Evolutionary conservation across 2,329 filamentous ascomycete species (phyloP).

Genomic region (Fusarium lyarnte): DNA sequence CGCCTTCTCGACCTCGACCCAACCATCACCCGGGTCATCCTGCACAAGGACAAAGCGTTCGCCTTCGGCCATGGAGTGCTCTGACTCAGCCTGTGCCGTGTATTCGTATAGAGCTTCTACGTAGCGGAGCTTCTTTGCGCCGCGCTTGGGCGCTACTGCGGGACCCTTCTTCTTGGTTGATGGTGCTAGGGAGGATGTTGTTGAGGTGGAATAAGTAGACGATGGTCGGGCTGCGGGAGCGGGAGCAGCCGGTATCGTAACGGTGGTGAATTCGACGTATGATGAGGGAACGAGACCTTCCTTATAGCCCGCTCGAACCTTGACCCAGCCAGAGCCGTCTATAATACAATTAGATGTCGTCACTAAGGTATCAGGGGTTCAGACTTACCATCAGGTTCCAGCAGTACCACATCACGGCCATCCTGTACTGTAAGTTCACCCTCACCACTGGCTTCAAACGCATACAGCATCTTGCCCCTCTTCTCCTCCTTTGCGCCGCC

Average conservation of each 20-base stretch:
- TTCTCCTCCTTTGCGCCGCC: slow-evolving; percentile 57
- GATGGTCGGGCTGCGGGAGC: slow-evolving; percentile 67
- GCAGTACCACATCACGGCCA: slow-evolving; percentile 77
- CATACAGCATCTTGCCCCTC: slow-evolving; percentile 88
- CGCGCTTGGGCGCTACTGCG: slow-evolving; percentile 87
- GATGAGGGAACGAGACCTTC: slow-evolving; percentile 88
- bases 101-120: slow-evolving; percentile 96
- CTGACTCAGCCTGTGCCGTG: slow-evolving; percentile 81
- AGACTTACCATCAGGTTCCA: slow-evolving; percentile 86
- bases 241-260: slow-evolving; percentile 52
- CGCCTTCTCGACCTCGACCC: slow-evolving; percentile 95
- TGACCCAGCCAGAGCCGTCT: slow-evolving; percentile 95
- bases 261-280: slow-evolving; percentile 77
- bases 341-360: slow-evolving; percentile 22
- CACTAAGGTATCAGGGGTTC: not conserved
- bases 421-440: slow-evolving; percentile 86
- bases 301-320: slow-evolving; percentile 76
- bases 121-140: slow-evolving; percentile 93
- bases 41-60: slow-evolving; percentile 91
- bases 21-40: slow-evolving; percentile 90
- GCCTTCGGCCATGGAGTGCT: slow-evolving; percentile 91
- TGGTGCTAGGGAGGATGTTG: slow-evolving; percentile 47
- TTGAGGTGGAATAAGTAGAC: slow-evolving; percentile 81
- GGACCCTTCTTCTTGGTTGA: slow-evolving; percentile 85
- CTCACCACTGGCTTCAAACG: slow-evolving; percentile 81